Conservation (phyloP, 106 monocot species). For the Narthecium ossifragum region DNA sequence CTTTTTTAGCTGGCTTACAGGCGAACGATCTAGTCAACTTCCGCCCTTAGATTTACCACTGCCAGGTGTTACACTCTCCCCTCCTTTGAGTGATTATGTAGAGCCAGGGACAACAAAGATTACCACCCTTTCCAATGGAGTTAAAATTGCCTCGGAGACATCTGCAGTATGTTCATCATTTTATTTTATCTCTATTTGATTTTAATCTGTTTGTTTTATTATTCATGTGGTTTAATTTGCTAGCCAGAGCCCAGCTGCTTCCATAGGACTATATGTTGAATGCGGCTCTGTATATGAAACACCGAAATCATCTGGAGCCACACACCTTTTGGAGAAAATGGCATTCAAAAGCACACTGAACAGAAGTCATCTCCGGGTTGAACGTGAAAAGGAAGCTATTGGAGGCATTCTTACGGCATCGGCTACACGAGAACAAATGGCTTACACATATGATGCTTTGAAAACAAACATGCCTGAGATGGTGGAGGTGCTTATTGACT, state of each 20-base stretch:
- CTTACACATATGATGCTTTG: slow-evolving; percentile 72
- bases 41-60: slow-evolving; percentile 59
- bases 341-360: slow-evolving; percentile 72
- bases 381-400: slow-evolving; percentile 73
- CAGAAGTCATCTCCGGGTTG: slow-evolving; percentile 68
- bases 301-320: slow-evolving; percentile 39
- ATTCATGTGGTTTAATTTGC: slow-evolving; percentile 2
- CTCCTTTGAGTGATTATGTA: slow-evolving; percentile 54
- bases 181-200: background rate
- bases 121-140: slow-evolving; percentile 63
- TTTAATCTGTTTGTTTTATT: background rate
- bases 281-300: slow-evolving; percentile 77
- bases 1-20: slow-evolving; percentile 51
- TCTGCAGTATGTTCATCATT: slow-evolving; percentile 38
- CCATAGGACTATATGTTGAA: slow-evolving; percentile 64
- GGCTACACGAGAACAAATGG: slow-evolving; percentile 74
- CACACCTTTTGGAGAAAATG: slow-evolving; percentile 71
- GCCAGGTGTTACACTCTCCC: slow-evolving; percentile 44
- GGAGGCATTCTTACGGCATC: slow-evolving; percentile 69
- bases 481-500: slow-evolving; percentile 83
- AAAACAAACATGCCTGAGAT: slow-evolving; percentile 74
- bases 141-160: slow-evolving; percentile 69
- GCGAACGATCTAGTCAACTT: slow-evolving; percentile 33
- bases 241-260: slow-evolving; percentile 53
- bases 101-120: slow-evolving; percentile 62